These are phyloP conservation scores for Claviceps sp. DNA, from an alignment of 2,329 filamentous ascomycete genomes.

Conservation along the genomic window DNA sequence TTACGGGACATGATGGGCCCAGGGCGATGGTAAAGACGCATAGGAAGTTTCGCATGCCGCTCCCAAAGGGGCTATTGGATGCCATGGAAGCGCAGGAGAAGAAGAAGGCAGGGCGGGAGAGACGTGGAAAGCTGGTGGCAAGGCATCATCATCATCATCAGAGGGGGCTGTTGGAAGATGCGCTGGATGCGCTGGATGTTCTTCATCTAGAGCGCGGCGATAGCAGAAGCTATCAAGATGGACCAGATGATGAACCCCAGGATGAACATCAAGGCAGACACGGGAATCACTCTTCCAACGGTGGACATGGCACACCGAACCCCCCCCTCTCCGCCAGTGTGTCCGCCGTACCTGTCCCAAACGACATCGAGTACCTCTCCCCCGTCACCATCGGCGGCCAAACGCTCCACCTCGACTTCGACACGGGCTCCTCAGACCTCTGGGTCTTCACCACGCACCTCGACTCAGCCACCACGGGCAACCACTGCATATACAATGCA, in stretches of 20 bases:
- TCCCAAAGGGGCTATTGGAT: slow-evolving; percentile 29
- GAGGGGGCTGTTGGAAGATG: background rate
- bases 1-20: slow-evolving; percentile 42
- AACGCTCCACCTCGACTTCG: slow-evolving; percentile 11
- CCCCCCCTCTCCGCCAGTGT: background rate
- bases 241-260: background rate
- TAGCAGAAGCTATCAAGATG: background rate
- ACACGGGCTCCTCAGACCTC: slow-evolving; percentile 16
- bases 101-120: background rate
- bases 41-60: slow-evolving; percentile 49
- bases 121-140: background rate
- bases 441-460: slow-evolving; percentile 30
- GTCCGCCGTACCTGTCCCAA: slow-evolving; percentile 1
- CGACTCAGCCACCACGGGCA: slow-evolving; percentile 18
- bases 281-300: background rate
- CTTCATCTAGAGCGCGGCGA: background rate
- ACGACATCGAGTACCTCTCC: slow-evolving; percentile 8
- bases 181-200: background rate
- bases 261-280: background rate
- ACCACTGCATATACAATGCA: slow-evolving; percentile 27
- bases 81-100: slow-evolving; percentile 16
- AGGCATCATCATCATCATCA: background rate
- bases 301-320: background rate
- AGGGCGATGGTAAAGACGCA: slow-evolving; percentile 51
- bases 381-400: slow-evolving; percentile 11